Percentiles rank a stretch among this genome's conserved stretches.
phyloP scores from a whole-genome alignment of 1,139 yeast species.

The Diutina siamensis region DNA sequence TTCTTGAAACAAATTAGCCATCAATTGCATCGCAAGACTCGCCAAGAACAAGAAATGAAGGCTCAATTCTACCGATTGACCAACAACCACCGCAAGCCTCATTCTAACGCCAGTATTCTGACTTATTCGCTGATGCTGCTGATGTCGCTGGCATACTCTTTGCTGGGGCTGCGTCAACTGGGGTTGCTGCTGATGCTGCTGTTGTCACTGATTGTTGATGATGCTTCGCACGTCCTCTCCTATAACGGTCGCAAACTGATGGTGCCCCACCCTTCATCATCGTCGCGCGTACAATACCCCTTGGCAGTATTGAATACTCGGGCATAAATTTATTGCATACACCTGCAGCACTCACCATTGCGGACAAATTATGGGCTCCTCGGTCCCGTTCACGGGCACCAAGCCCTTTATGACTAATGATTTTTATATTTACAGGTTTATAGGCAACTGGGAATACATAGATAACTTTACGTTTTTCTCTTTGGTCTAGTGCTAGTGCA shows the following conservation, averaged over 20 bases:
- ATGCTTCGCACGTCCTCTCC: not conserved
- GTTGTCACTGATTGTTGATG: conserved; percentile 5
- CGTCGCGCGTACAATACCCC: conserved; percentile 1
- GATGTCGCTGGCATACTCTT: not conserved
- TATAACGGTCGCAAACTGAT: conserved; percentile 3
- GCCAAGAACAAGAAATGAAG: not conserved
- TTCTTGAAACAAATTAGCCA: conserved; percentile 62
- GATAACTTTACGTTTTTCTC: not conserved
- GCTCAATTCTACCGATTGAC: conserved; percentile 4
- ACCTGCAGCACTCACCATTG: too few species aligned
- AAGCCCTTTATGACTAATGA: not conserved
- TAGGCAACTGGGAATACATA: not conserved
- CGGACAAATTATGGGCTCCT: too few species aligned
- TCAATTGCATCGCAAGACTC: not conserved
- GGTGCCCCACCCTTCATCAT: not conserved
- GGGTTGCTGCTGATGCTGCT: conserved; percentile 5
- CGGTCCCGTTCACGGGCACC: too few species aligned
- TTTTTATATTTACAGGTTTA: not conserved
- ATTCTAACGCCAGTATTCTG: conserved; percentile 1
- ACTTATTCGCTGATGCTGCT: not conserved
- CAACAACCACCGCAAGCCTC: conserved; percentile 4
- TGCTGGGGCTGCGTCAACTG: not conserved
- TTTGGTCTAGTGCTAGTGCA: too few species aligned
- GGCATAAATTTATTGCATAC: not conserved
- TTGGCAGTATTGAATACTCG: conserved; percentile 1